Conservation (phyloP, 1,284 basidiomycete genomes). For the Rhodotorula sp. region DNA sequence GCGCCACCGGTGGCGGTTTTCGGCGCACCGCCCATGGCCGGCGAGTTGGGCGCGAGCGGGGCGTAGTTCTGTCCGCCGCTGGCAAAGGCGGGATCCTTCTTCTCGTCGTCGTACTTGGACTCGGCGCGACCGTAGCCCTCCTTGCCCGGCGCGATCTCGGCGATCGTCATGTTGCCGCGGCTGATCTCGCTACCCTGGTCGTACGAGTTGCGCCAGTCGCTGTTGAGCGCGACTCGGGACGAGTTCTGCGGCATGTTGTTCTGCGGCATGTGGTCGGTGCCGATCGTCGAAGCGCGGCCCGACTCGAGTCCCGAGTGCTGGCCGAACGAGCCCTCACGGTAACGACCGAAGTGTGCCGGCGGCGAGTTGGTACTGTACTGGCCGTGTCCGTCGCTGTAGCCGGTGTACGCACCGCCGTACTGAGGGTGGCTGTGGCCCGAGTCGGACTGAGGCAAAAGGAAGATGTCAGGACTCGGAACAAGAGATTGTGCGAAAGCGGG, state of each 20-base stretch:
- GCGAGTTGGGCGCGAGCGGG: constrained; percentile 43
- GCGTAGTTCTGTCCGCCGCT: constrained; percentile 34
- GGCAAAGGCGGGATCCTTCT: constrained; percentile 37
- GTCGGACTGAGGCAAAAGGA: constrained; percentile 30
- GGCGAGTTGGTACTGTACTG: constrained; percentile 36
- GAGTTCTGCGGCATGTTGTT: constrained; percentile 45
- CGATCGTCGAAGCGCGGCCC: constrained; percentile 48
- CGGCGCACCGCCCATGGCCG: constrained; percentile 41
- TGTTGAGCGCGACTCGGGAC: constrained; percentile 48
- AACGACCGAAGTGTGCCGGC: constrained; percentile 40
- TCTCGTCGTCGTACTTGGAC: constrained; percentile 37
- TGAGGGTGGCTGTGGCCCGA: constrained; percentile 35
- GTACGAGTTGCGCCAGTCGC: constrained; percentile 47
- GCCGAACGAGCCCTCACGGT: constrained; percentile 46
- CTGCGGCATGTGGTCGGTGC: constrained; percentile 43
- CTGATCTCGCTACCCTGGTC: constrained; percentile 44
- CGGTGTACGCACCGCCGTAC: constrained; percentile 20
- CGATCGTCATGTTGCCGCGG: constrained; percentile 34
- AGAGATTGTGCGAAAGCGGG: neutral
- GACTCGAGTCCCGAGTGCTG: constrained; percentile 44
- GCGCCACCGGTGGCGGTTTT: constrained; percentile 34
- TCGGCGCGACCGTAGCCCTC: constrained; percentile 43
- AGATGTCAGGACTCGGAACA: neutral
- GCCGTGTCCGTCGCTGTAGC: constrained; percentile 19
- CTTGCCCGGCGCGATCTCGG: constrained; percentile 42